These are phyloP conservation scores for Fusarium falciforme DNA, from an alignment of 2,329 filamentous ascomycete genomes.

Conservation along the genomic window DNA sequence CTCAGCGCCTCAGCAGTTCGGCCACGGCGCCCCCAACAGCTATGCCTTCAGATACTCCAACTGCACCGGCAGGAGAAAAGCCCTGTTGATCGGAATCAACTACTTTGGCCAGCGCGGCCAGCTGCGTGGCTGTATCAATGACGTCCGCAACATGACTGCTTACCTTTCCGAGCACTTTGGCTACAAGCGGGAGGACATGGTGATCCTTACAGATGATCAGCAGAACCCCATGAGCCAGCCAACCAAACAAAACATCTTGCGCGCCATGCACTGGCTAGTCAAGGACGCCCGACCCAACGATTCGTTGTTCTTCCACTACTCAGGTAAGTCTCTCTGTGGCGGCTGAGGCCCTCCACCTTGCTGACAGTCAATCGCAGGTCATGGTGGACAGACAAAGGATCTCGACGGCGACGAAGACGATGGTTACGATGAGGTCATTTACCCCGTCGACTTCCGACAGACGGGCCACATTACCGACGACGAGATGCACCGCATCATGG, in stretches of 20 bases:
- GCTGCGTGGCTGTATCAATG: constrained; percentile 94
- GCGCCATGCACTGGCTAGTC: constrained; percentile 98
- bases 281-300: constrained; percentile 94
- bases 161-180: constrained; percentile 91
- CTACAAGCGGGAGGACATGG: constrained; percentile 97
- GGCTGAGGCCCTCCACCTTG: neutral
- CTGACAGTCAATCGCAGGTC: constrained; percentile 59
- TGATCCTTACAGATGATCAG: constrained; percentile 94
- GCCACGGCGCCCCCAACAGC: constrained; percentile 80
- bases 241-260: constrained; percentile 92
- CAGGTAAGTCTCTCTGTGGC: constrained; percentile 66
- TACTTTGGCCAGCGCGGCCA: constrained; percentile 95
- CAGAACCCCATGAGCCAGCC: constrained; percentile 98
- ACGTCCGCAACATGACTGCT: constrained; percentile 95
- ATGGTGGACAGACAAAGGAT: constrained; percentile 85
- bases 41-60: constrained; percentile 93
- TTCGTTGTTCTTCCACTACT: constrained; percentile 97
- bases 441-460: constrained; percentile 83
- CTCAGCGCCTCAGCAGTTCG: constrained; percentile 75
- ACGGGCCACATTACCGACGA: constrained; percentile 87
- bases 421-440: constrained; percentile 86
- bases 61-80: constrained; percentile 89
- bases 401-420: constrained; percentile 84
- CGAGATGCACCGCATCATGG: constrained; percentile 82
- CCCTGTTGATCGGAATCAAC: constrained; percentile 93